Conservation (phyloP, 129 eudicot genomes). For the Cynara cardunculus region DNA sequence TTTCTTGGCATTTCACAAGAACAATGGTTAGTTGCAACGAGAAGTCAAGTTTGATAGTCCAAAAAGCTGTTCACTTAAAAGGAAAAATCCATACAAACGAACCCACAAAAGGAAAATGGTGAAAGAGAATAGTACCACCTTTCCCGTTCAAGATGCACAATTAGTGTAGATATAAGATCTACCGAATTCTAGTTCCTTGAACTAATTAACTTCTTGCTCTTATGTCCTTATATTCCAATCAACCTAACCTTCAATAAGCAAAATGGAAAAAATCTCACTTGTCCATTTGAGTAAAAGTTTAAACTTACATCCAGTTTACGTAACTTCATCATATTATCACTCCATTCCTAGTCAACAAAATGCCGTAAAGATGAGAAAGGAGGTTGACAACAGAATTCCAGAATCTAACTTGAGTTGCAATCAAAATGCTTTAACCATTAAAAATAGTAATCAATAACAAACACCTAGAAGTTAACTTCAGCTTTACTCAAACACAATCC, state of each 20-base stretch:
- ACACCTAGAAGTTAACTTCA: not conserved
- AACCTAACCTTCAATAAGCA: not conserved
- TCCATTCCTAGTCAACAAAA: conserved; percentile 7
- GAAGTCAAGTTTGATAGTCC: not conserved
- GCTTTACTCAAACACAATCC: conserved; percentile 1
- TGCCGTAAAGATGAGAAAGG: conserved; percentile 12
- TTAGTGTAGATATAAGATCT: not conserved
- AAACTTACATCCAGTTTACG: not conserved
- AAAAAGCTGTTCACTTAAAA: not conserved
- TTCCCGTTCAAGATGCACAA: not conserved
- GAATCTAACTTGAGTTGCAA: conserved; percentile 16
- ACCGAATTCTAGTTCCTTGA: not conserved
- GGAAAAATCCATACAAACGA: not conserved
- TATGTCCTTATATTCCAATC: not conserved
- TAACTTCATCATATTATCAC: not conserved
- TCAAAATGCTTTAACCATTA: not conserved
- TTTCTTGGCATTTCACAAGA: not conserved
- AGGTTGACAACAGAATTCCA: conserved; percentile 2
- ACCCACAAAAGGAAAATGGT: not conserved
- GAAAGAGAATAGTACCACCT: not conserved
- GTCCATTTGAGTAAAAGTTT: not conserved
- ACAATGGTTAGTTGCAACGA: not conserved
- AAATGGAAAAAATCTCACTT: not conserved
- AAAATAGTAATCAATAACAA: not conserved
- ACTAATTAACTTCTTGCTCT: not conserved